Percentiles rank a stretch among this genome's conserved stretches.
Conservation (phyloP, 768 basidiomycete species). For the Candolleomyces eurysporus region DNA sequence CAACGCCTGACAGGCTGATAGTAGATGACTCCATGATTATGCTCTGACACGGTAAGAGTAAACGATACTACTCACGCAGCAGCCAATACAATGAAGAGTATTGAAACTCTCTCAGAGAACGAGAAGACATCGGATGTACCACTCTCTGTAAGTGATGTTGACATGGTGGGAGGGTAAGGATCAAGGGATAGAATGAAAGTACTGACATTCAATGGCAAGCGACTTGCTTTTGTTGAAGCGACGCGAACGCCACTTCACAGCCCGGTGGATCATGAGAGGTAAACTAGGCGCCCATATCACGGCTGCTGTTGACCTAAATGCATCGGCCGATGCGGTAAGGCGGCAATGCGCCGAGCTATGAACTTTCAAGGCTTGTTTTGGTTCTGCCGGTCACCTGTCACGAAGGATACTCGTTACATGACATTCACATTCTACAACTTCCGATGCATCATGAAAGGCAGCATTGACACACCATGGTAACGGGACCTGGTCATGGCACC, state of each 20-base stretch:
- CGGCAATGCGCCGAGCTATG: too few relatives aligned
- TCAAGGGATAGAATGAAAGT: neutral
- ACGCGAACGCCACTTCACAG: neutral
- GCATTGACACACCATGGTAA: neutral
- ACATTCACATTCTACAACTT: too few relatives aligned
- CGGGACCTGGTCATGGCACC: neutral
- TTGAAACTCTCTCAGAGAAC: neutral
- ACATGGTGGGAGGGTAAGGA: neutral
- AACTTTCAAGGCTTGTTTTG: too few relatives aligned
- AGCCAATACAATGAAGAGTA: slow-evolving; percentile 1
- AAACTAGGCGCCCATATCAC: neutral
- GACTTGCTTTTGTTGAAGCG: neutral
- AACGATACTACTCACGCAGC: neutral
- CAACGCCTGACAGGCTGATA: neutral
- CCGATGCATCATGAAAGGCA: too few relatives aligned
- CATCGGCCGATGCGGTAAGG: too few relatives aligned
- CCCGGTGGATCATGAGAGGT: neutral
- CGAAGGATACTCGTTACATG: too few relatives aligned
- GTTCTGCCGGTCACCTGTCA: too few relatives aligned
- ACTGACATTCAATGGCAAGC: neutral
- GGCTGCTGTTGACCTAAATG: too few relatives aligned
- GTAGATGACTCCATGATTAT: neutral
- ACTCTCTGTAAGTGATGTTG: neutral
- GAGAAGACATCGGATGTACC: neutral
- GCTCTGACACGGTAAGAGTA: neutral